Evolutionary conservation across 2,329 filamentous ascomycete genomes (phyloP).

Genomic region (Colletotrichum incanum): DNA sequence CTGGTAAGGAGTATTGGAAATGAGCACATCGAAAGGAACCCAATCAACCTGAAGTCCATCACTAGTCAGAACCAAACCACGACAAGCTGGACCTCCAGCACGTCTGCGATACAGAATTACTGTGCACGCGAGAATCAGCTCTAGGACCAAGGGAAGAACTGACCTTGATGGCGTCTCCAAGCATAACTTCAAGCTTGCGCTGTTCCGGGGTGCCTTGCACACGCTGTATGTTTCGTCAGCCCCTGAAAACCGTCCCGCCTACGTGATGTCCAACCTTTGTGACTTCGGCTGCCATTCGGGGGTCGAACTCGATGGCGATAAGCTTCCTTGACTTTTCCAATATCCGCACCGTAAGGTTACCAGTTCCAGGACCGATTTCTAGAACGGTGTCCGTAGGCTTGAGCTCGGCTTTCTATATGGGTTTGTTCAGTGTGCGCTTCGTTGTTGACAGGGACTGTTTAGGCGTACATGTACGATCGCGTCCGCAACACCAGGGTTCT

Average conservation of each 20-base stretch:
- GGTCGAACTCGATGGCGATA: constrained; percentile 93
- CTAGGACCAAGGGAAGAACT: neutral
- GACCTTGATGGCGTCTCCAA: constrained; percentile 80
- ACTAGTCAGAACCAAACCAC: neutral
- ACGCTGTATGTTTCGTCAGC: constrained; percentile 81
- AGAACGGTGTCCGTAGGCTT: constrained; percentile 93
- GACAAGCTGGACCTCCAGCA: neutral
- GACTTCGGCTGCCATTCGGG: constrained; percentile 95
- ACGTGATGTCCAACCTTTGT: constrained; percentile 73
- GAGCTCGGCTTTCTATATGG: constrained; percentile 83
- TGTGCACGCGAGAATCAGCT: neutral
- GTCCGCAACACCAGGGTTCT: constrained; percentile 88
- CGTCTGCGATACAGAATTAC: neutral
- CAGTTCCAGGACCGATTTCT: constrained; percentile 92
- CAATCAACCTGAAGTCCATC: constrained; percentile 46
- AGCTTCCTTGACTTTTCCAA: constrained; percentile 87
- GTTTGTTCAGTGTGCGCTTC: constrained; percentile 35
- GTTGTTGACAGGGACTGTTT: neutral
- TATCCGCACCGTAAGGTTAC: constrained; percentile 91
- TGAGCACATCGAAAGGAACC: constrained; percentile 86
- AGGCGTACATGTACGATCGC: constrained; percentile 66
- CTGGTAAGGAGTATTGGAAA: constrained; percentile 78
- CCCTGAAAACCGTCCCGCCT: constrained; percentile 46
- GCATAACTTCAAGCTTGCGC: constrained; percentile 87
- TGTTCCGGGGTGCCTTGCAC: constrained; percentile 91